Base-by-base conservation (phyloP, 2,329 filamentous ascomycete genomes). In the Aspergillus sergii region DNA sequence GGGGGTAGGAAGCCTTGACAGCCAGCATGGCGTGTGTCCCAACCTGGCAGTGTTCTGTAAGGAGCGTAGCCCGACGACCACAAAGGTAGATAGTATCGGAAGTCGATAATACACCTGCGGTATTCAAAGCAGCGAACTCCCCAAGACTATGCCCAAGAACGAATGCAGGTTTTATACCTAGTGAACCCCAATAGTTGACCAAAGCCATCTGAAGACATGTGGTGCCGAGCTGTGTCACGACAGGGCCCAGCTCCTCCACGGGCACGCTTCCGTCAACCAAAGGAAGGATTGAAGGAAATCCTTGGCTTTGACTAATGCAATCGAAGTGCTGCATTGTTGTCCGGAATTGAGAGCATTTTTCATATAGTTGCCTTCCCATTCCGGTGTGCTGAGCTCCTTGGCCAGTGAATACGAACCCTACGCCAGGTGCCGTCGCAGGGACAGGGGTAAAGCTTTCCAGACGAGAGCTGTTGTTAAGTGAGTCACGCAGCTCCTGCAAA, bases 71-170 rank as follows among this genome's bases (percentile, higher is more conserved):
- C 6, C 80, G 73, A 32, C 72, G 76, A 28, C 80, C 79, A 58
- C 78, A 75, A 16, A 81, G 82, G 67, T 88, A 89, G 60, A 94
- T 73, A 1, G 77, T 74, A 53, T 80, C 77, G 12, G 72, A 72
- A 23, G 73, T 71, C 4, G 74, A 76, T 19, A 80, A 58, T 14
- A 79, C 73, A 54, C 78, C 78, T 6, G 78, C 76, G 34, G 73
- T 73, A 65, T 79, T 72, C 16, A 80, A 67, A 41, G 78, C 77
- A 23, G 78, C 77, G 64, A 79, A 79, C 62, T 80, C 77, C 14
- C 78, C 78, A 19, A 80, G 63, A 30, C 77, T 79, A 66, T 82
- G 80, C 5, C 80, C 80, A 53, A 81, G 71, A 12, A 81, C 77
- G 34, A 78, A 78, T 12, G 70, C 69, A 10, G 80, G 80, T 4